Evolutionary conservation across 2,329 filamentous ascomycete species (phyloP), one percentile per base, ranked within the genome.

Genomic region (Aspergillus udagawae): DNA sequence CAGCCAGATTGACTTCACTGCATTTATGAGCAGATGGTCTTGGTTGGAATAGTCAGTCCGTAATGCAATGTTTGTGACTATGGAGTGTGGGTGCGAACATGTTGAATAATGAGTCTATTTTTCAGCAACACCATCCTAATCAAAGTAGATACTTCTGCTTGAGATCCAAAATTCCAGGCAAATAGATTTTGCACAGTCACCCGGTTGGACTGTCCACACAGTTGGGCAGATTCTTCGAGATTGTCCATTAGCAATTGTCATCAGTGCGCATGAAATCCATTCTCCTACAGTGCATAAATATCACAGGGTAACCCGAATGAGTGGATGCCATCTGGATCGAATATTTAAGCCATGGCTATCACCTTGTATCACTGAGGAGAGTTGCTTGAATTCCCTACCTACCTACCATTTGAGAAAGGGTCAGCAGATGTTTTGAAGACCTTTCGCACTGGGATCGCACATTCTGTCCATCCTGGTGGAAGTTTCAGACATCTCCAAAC

Each of bases 1-100:
- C 83, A 2, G 86, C 81, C 14, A 89, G 73, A 58, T 89, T 89
- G 38, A 89, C 81, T 1, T 79, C 86, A 62, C 89, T 0, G 86
- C 86, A 64, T 89, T 89, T 86, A 89, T 88, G 9, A 88, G 70
- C 0, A 89, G 73, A 0, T 86, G 85, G 70, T 89, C 85, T 88
- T 50, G 2, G 23, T 21, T 12, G 29, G 12, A 32, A 32, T 5
- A 32, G 12, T 32, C 10, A 32, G 29, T 32, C 29, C 4, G 12
- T 4, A 14, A 32, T 12, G 4, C 4, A 14, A 32, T 32, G 12
- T 32, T 29, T 32, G 29, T 32, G 29, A 14, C 4, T 32, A 12
- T 29, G 29, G 29, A 32, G 29, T 32, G 10, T 29, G 14, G 6
- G 10, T 20, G 20, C 49, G 54, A 69, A 87, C 86, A 89, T 14